Percentiles rank a stretch among this genome's conserved stretches.
These are phyloP conservation scores for Candida xiaguanensis DNA, from an alignment of 805 yeast species.

Conservation along the genomic window DNA sequence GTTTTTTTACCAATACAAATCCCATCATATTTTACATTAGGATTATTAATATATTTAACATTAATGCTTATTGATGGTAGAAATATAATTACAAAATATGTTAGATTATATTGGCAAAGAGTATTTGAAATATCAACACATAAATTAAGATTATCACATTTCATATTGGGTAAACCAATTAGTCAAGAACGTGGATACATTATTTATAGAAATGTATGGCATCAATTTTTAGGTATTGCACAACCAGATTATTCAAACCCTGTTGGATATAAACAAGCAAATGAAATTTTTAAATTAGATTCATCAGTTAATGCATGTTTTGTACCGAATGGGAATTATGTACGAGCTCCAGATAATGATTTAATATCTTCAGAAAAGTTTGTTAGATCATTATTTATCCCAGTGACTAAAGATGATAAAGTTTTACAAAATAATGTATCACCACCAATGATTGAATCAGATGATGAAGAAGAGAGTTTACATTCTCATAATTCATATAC, in stretches of 20 bases:
- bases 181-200: conserved; percentile 70
- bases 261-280: conserved; percentile 45
- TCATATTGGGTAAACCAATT: conserved; percentile 59
- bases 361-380: conserved; percentile 58
- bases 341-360: conserved; percentile 86
- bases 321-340: conserved; percentile 75
- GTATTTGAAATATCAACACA: conserved; percentile 55
- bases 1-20: conserved; percentile 25
- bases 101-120: conserved; percentile 56
- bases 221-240: conserved; percentile 38
- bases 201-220: conserved; percentile 48
- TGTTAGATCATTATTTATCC: conserved; percentile 66
- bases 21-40: conserved; percentile 8
- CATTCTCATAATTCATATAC: conserved; percentile 48
- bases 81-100: conserved; percentile 21
- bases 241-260: conserved; percentile 60
- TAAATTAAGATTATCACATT: conserved; percentile 73
- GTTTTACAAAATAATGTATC: conserved; percentile 32
- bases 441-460: no score
- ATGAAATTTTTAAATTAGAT: conserved; percentile 38
- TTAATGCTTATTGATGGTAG: conserved; percentile 6
- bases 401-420: conserved; percentile 77
- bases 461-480: conserved; percentile 18
- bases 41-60: neutral
- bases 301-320: conserved; percentile 50